phyloP scores from a whole-genome alignment of 495 filamentous ascomycete genomes.

The Parmelia sp. region DNA sequence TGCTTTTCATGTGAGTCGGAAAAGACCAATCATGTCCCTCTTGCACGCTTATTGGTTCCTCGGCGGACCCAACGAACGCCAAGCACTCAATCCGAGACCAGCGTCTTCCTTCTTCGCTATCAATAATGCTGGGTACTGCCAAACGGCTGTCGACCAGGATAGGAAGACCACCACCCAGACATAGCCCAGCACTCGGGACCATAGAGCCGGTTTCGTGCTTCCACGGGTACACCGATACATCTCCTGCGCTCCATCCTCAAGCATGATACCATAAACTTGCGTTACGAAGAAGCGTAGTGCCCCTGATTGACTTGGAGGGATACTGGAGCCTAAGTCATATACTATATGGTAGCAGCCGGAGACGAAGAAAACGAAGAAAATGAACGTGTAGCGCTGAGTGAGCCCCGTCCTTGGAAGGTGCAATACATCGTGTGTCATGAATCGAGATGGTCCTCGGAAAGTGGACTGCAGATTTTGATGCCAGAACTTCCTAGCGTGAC shows the following conservation, averaged over 20 bases:
- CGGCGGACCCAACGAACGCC: background rate
- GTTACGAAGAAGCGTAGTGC: background rate
- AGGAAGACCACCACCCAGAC: background rate
- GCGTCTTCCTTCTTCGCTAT: background rate
- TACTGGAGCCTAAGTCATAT: background rate
- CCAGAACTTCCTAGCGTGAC: background rate
- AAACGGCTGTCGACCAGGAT: background rate
- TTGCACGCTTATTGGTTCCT: background rate
- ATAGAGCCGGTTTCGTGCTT: background rate
- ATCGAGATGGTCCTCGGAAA: background rate
- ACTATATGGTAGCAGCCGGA: background rate
- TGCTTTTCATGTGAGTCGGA: too few species aligned
- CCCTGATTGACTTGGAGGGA: background rate
- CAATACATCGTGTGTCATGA: background rate
- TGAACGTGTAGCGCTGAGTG: background rate
- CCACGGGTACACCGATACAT: background rate
- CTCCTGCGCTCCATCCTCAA: conserved; percentile 5
- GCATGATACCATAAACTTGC: background rate
- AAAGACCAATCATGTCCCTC: background rate
- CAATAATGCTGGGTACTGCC: background rate
- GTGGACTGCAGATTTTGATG: background rate
- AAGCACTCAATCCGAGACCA: background rate
- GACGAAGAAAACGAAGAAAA: background rate
- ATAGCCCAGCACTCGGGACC: background rate
- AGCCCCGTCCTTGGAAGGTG: background rate